phyloP scores from a whole-genome alignment of 2,329 filamentous ascomycete species.

The Pseudogymnoascus sp. region DNA sequence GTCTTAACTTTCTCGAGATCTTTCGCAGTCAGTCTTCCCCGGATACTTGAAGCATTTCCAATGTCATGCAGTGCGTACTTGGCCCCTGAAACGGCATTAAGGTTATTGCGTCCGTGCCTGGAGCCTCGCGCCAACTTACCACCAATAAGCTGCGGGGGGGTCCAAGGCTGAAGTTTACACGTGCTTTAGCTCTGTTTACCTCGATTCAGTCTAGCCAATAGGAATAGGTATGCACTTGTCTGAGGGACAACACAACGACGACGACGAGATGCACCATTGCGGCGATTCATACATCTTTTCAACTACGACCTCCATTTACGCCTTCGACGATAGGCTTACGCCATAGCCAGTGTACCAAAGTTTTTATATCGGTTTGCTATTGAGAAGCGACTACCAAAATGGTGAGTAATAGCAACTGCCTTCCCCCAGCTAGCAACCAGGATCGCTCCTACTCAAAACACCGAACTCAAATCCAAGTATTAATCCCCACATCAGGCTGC shows the following conservation, averaged over 20 bases:
- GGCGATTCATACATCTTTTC: neutral
- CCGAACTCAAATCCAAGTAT: slow-evolving; percentile 5
- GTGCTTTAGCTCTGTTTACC: slow-evolving; percentile 1
- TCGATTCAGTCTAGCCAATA: neutral
- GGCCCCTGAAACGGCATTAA: slow-evolving; percentile 9
- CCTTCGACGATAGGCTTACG: neutral
- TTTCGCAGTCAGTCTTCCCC: neutral
- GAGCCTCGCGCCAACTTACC: neutral
- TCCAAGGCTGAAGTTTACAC: neutral
- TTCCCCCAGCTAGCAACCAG: neutral
- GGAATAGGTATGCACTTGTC: neutral
- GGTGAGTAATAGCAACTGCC: slow-evolving; percentile 4
- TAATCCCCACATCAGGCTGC: slow-evolving; percentile 38
- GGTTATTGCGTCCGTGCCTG: slow-evolving; percentile 3
- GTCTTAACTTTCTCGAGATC: neutral
- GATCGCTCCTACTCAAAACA: slow-evolving; percentile 10
- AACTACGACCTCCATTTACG: slow-evolving; percentile 1
- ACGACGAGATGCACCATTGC: neutral
- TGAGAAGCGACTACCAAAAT: slow-evolving; percentile 1
- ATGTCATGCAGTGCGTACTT: slow-evolving; percentile 8
- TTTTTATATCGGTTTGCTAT: neutral
- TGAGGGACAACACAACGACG: slow-evolving; percentile 3
- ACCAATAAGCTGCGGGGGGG: neutral
- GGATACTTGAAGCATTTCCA: slow-evolving; percentile 5
- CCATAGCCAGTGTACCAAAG: neutral